A percentile compares a stretch with the other conserved stretches of the same genome.
These are phyloP conservation scores for Botrytis byssoidea DNA, from an alignment of 2,329 filamentous ascomycete genomes.

Conservation along the genomic window DNA sequence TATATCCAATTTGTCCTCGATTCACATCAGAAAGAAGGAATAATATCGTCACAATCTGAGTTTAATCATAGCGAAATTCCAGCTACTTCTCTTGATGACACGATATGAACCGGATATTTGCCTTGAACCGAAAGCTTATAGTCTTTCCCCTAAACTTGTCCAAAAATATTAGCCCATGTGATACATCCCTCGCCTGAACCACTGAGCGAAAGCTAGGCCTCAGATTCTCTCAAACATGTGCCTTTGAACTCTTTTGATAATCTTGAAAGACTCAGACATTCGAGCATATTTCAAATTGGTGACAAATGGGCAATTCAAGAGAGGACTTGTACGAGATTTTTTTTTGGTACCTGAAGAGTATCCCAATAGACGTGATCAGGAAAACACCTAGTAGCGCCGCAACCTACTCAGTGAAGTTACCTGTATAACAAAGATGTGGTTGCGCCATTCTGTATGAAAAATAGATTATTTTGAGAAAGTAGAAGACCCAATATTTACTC, in stretches of 20 bases:
- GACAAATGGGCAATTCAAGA: background rate
- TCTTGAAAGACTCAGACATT: background rate
- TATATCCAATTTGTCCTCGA: background rate
- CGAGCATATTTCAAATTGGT: background rate
- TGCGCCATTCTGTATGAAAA: no score
- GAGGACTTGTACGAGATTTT: background rate
- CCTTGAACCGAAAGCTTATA: background rate
- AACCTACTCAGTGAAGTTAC: background rate
- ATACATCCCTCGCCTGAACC: background rate
- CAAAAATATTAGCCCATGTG: background rate
- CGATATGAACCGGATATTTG: background rate
- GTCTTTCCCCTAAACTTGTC: background rate
- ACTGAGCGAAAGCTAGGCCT: background rate
- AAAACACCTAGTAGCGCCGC: background rate
- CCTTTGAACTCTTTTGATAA: background rate
- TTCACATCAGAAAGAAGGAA: background rate
- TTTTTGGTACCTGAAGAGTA: background rate
- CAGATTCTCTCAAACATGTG: background rate
- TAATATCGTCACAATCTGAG: background rate
- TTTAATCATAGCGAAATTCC: no score
- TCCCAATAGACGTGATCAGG: background rate
- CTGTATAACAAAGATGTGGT: background rate
- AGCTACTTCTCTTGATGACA: background rate
- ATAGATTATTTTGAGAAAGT: no score
- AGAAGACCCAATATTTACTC: no score